Evolutionary conservation across 345 rosid species (phyloP).

Genomic region (Salix caprea): DNA sequence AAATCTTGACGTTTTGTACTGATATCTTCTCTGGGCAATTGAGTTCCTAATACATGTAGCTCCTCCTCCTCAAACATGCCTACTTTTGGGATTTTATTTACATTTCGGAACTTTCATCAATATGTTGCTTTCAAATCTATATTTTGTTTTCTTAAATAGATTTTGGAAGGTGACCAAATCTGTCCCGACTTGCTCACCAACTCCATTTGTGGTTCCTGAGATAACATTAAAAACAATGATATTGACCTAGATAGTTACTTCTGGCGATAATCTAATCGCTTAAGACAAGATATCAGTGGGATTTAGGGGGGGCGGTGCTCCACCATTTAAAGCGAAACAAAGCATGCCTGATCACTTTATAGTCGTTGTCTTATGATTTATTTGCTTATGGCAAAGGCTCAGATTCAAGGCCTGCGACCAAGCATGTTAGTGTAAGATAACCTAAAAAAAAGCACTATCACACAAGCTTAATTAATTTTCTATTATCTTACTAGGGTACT

Average conservation of each 20-base stretch:
- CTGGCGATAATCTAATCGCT: neutral
- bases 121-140: too few relatives aligned
- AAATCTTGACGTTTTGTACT: too few relatives aligned
- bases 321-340: neutral
- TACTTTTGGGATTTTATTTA: too few relatives aligned
- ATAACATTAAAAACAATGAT: neutral
- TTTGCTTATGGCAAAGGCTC: neutral
- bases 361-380: neutral
- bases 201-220: too few relatives aligned
- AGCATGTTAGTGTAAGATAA: neutral
- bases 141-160: too few relatives aligned
- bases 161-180: too few relatives aligned
- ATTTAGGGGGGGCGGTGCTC: neutral
- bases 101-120: too few relatives aligned
- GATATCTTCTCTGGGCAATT: too few relatives aligned
- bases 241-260: neutral
- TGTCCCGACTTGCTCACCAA: too few relatives aligned
- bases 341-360: neutral
- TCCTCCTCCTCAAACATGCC: too few relatives aligned
- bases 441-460: neutral
- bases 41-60: too few relatives aligned
- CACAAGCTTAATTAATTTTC: neutral
- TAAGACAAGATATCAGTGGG: too few relatives aligned
- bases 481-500: neutral
- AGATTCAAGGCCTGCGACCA: neutral